A percentile compares a stretch with the other conserved stretches of the same genome.
Evolutionary conservation across 2,329 filamentous ascomycete species (phyloP).

Genomic region (Sodiomyces alkalinus): DNA sequence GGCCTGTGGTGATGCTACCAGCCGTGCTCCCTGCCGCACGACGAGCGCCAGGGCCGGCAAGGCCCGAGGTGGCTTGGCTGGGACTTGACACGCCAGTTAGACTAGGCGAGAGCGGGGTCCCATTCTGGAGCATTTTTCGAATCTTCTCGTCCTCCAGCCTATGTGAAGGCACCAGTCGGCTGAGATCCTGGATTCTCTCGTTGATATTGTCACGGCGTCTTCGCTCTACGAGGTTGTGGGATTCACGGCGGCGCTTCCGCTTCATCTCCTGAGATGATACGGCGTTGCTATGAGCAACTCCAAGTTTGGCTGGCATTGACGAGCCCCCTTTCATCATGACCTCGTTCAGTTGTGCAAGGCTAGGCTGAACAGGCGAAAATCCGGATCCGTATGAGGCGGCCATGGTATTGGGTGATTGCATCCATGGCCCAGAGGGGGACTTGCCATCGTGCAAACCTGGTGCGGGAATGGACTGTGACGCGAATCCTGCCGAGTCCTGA

Average conservation of each 20-base stretch:
- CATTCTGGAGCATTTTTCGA: slow-evolving; percentile 85
- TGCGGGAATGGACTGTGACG: slow-evolving; percentile 63
- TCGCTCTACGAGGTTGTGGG: slow-evolving; percentile 91
- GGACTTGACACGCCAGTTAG: slow-evolving; percentile 55
- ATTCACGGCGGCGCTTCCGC: slow-evolving; percentile 77
- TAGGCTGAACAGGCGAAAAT: slow-evolving; percentile 62
- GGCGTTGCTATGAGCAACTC: slow-evolving; percentile 26
- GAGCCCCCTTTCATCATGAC: slow-evolving; percentile 77
- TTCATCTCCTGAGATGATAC: slow-evolving; percentile 86
- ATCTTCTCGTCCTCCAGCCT: slow-evolving; percentile 95
- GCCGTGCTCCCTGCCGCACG: slow-evolving; percentile 55
- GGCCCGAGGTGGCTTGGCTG: slow-evolving; percentile 68
- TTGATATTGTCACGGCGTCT: slow-evolving; percentile 96
- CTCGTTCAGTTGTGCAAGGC: slow-evolving; percentile 68
- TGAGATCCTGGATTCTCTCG: slow-evolving; percentile 92
- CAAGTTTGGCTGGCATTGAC: slow-evolving; percentile 80
- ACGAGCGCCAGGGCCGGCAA: slow-evolving; percentile 72
- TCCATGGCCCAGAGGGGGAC: slow-evolving; percentile 77
- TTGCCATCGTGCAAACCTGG: slow-evolving; percentile 61
- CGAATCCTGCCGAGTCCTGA: slow-evolving; percentile 56
- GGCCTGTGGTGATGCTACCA: slow-evolving; percentile 78
- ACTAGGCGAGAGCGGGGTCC: slow-evolving; percentile 74
- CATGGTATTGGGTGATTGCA: slow-evolving; percentile 69
- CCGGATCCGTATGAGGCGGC: slow-evolving; percentile 81
- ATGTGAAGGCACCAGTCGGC: slow-evolving; percentile 81